A percentile compares a stretch with the other conserved stretches of the same genome.
phyloP scores from a whole-genome alignment of 2,329 filamentous ascomycete genomes.

The Cladophialophora carrionii region DNA sequence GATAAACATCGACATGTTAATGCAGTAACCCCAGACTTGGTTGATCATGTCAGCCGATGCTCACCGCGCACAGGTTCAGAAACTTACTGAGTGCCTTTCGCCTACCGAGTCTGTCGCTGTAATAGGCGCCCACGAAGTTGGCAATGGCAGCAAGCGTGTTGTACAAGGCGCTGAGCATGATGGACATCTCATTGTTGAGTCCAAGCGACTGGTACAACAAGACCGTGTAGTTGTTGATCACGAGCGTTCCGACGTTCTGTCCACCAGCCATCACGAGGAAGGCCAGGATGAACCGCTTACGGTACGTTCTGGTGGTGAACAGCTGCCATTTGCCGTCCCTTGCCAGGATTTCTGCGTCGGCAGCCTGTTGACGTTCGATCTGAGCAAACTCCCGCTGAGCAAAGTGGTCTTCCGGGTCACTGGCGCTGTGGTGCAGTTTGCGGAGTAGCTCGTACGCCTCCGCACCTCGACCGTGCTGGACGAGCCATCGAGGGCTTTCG shows the following conservation, averaged over 20 bases:
- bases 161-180: slow-evolving; percentile 19
- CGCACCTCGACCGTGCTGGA: slow-evolving; percentile 5
- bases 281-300: slow-evolving; percentile 19
- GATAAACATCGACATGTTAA: slow-evolving; percentile 16
- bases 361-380: slow-evolving; percentile 19
- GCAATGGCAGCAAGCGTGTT: slow-evolving; percentile 24
- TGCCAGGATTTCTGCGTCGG: not conserved
- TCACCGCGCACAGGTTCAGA: not conserved
- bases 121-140: slow-evolving; percentile 20
- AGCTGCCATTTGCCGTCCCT: slow-evolving; percentile 23
- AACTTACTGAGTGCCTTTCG: slow-evolving; percentile 19
- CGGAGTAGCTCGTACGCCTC: slow-evolving; percentile 17
- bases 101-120: slow-evolving; percentile 16
- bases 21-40: slow-evolving; percentile 11
- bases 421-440: slow-evolving; percentile 12
- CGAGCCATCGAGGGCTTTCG: slow-evolving; percentile 27
- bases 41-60: not conserved
- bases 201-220: slow-evolving; percentile 22
- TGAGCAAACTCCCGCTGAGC: slow-evolving; percentile 20
- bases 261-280: slow-evolving; percentile 11
- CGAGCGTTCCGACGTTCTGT: slow-evolving; percentile 15
- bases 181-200: slow-evolving; percentile 8
- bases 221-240: slow-evolving; percentile 25
- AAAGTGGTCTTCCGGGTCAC: slow-evolving; percentile 19
- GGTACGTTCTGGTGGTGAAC: slow-evolving; percentile 20